Base-by-base conservation (phyloP, 805 yeast species). In the Kodamaea nitidulidarum region DNA sequence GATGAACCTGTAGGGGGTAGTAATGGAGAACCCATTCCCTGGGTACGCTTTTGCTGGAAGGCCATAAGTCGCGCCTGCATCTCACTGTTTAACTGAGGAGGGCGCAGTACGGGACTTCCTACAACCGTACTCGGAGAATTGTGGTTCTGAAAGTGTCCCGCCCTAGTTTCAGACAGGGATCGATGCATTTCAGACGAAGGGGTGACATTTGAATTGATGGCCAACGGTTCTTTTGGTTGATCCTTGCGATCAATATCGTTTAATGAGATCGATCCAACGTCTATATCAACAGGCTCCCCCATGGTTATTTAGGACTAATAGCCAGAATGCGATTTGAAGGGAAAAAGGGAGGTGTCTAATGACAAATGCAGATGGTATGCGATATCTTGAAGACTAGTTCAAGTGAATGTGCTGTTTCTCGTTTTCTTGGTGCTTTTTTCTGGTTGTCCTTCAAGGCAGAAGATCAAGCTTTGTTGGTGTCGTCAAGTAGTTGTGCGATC, bases 61-160 rank as follows among this genome's bases (percentile, higher is more conserved):
- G 95, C 96, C 58, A 84, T 65, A 26, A 90, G 73, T 46, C 93
- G 71, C 1, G 96, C 96, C 59, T 88, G 96, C 29, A 88, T 75
- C 46, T 85, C 91, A 8, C 93, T 81, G 32, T 45, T 47, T 3
- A 47, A 25, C 26, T 44, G 48, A 15, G 46, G 35, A 8, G 47
- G 41, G 11, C 38, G 38, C 32, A 30, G 22, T 9, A 24, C 38
- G 11, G 25, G 30, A n/a, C 38, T 33, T 26, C 36, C 30, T 4
- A 35, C 15, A 12, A 35, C 15, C 10, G 21, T 12, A 20, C 17
- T 26, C 3, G 37, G 30, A 4, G 32, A 18, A 15, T 29, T 12
- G 9, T 26, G 24, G 21, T 25, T 22, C 9, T 12, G 24, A 7
- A 24, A 33, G 25, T 16, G 26, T 11, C 20, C 29, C 4, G 31